phyloP scores from a whole-genome alignment of 2,329 filamentous ascomycete species.

The Pseudopyrenochaeta lycopersici region DNA sequence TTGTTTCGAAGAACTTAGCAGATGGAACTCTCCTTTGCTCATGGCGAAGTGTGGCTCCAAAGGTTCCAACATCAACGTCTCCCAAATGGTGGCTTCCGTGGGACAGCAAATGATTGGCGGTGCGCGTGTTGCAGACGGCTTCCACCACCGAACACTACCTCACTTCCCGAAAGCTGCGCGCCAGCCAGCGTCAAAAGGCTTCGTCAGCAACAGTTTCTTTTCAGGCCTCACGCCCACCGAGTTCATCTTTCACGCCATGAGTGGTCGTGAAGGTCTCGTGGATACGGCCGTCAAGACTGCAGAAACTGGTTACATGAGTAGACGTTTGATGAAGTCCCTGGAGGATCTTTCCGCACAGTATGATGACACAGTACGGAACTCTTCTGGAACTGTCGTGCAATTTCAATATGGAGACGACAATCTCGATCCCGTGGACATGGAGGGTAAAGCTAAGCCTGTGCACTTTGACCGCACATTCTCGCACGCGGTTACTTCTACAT shows the following conservation, averaged over 20 bases:
- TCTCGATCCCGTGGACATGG: constrained; percentile 96
- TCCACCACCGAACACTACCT: constrained; percentile 92
- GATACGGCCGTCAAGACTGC: constrained; percentile 99
- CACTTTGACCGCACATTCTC: constrained; percentile 91
- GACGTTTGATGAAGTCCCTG: constrained; percentile 95
- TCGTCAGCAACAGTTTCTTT: constrained; percentile 97
- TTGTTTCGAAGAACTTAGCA: constrained; percentile 89
- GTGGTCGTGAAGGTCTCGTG: constrained; percentile 95
- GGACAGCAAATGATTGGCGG: constrained; percentile 98
- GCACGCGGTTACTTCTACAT: constrained; percentile 78
- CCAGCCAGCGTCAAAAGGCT: constrained; percentile 94
- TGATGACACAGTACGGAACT: constrained; percentile 93
- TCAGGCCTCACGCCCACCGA: constrained; percentile 88
- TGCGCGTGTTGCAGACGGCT: constrained; percentile 91
- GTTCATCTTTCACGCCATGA: constrained; percentile 98
- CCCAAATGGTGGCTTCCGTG: constrained; percentile 97
- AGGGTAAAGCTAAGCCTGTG: constrained; percentile 90
- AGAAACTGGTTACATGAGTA: constrained; percentile 98
- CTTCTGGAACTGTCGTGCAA: constrained; percentile 86
- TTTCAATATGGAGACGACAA: constrained; percentile 98
- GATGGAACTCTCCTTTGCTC: constrained; percentile 89
- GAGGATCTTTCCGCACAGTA: constrained; percentile 95
- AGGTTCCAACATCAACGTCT: constrained; percentile 96
- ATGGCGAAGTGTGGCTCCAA: constrained; percentile 99
- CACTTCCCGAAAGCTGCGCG: constrained; percentile 95